phyloP scores from a whole-genome alignment of 257 asterid species.

The Fraxinus quadrangulata region DNA sequence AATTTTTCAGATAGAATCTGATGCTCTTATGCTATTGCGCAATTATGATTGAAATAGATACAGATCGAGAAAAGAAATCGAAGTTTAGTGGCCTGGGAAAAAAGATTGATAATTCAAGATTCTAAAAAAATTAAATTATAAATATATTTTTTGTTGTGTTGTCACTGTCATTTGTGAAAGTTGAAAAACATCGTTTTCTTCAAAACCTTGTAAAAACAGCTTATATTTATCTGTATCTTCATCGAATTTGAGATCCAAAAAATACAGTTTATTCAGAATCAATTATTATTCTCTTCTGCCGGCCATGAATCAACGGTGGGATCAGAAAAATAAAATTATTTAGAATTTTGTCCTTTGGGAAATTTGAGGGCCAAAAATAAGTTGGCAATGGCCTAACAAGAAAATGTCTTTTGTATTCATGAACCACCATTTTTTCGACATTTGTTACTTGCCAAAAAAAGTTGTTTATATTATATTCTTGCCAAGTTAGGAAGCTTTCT shows the following conservation, averaged over 20 bases:
- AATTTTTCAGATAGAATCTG: conserved; percentile 34
- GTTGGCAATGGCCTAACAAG: conserved; percentile 17
- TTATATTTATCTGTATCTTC: neutral
- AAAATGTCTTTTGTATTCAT: conserved; percentile 39
- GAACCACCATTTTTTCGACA: conserved; percentile 33
- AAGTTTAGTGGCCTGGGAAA: conserved; percentile 30
- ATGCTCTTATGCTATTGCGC: conserved; percentile 17
- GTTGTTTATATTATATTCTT: conserved; percentile 16
- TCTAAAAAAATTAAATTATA: conserved; percentile 1
- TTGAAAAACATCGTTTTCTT: neutral
- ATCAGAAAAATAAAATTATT: neutral
- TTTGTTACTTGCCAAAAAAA: neutral
- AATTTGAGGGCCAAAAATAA: conserved; percentile 32
- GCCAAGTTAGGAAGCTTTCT: neutral
- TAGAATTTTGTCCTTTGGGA: conserved; percentile 35
- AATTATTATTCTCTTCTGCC: neutral
- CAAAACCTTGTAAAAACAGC: neutral
- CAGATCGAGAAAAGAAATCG: conserved; percentile 32
- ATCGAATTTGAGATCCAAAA: neutral
- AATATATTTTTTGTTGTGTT: neutral
- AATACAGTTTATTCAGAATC: neutral
- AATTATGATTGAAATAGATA: conserved; percentile 7
- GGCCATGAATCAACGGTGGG: neutral
- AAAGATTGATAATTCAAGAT: conserved; percentile 19
- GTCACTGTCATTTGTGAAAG: neutral